phyloP scores from a whole-genome alignment of 1,139 yeast species.

The Taiozyma onychis region DNA sequence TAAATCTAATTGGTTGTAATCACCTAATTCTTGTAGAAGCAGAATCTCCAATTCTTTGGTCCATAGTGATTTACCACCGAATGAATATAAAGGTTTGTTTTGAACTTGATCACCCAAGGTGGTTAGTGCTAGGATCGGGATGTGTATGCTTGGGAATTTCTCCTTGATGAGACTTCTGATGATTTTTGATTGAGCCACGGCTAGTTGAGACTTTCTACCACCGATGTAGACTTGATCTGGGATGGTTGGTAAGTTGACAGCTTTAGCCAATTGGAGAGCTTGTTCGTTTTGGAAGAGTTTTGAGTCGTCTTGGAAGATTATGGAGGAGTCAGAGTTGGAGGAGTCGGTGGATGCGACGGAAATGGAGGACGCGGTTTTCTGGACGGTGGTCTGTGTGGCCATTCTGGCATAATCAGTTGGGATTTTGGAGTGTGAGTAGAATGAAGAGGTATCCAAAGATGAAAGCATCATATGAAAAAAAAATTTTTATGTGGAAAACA shows the following conservation, averaged over 20 bases:
- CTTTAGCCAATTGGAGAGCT: conserved; percentile 8
- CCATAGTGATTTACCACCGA: conserved; percentile 96
- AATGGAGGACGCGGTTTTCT: conserved; percentile 5
- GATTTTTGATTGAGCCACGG: conserved; percentile 78
- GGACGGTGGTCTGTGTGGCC: conserved; percentile 1
- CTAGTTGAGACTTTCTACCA: conserved; percentile 82
- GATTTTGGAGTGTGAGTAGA: conserved; percentile 2
- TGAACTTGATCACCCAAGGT: conserved; percentile 90
- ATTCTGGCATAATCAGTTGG: conserved; percentile 6
- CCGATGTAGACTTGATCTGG: conserved; percentile 46
- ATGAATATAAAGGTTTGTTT: conserved; percentile 80
- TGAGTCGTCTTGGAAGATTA: conserved; percentile 19
- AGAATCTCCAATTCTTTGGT: conserved; percentile 88
- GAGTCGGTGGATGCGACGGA: conserved; percentile 14
- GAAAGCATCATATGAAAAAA: conserved; percentile 6
- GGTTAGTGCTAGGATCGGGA: conserved; percentile 70
- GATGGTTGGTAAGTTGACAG: conserved; percentile 16
- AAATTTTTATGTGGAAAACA: background rate
- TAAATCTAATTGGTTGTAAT: conserved; percentile 68
- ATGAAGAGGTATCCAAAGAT: conserved; percentile 5
- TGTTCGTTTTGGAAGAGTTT: conserved; percentile 6
- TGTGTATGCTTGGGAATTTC: conserved; percentile 56
- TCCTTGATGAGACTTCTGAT: conserved; percentile 57
- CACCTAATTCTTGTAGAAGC: conserved; percentile 57
- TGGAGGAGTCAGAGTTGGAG: conserved; percentile 16